A percentile compares a stretch with the other conserved stretches of the same genome.
Conservation (phyloP, 148 eudicot genomes). For the Vaccinium macrocarpon region DNA sequence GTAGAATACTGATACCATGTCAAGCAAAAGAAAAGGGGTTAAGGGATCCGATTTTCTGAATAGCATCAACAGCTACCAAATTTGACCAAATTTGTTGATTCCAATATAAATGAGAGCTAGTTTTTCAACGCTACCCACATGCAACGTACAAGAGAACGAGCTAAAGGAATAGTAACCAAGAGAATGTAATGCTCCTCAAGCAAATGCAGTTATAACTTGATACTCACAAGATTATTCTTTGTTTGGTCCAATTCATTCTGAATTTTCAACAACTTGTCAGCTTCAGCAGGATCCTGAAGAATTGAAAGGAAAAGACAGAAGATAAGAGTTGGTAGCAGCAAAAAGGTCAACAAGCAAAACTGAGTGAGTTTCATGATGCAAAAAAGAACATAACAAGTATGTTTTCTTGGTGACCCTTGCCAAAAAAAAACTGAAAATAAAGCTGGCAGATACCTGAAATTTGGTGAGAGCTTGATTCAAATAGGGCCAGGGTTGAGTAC, state of each 20-base stretch:
- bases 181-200: background rate
- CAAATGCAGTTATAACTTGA: background rate
- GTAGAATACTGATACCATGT: background rate
- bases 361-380: background rate
- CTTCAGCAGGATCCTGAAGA: constrained; percentile 91
- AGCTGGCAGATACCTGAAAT: constrained; percentile 54
- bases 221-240: constrained; percentile 82
- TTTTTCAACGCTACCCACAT: background rate
- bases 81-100: too few relatives aligned
- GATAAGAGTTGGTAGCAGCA: background rate
- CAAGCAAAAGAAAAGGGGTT: background rate
- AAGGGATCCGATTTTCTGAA: background rate
- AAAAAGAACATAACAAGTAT: background rate
- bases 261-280: constrained; percentile 90
- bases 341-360: constrained; percentile 1
- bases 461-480: constrained; percentile 74
- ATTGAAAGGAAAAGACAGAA: background rate
- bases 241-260: constrained; percentile 96
- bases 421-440: background rate
- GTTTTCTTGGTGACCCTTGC: background rate
- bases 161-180: background rate
- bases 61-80: background rate
- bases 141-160: background rate
- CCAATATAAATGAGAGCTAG: too few relatives aligned
- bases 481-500: constrained; percentile 80